Conservation (phyloP, 2,329 filamentous ascomycete genomes). For the Epichloe typhina region DNA sequence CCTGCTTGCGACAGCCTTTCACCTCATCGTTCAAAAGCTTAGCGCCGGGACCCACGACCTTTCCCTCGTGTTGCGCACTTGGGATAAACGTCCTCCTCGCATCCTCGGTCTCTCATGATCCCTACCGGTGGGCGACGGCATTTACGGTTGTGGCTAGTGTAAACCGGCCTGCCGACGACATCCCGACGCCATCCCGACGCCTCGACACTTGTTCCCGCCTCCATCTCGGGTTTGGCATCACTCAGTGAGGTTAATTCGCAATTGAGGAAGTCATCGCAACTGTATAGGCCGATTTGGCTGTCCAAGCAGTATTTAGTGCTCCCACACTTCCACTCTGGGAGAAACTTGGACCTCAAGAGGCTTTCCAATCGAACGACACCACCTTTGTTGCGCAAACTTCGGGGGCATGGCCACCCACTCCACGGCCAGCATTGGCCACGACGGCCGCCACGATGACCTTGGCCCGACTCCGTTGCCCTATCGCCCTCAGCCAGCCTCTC, state of each 20-base stretch:
- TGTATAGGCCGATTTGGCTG: not conserved
- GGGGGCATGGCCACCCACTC: slow-evolving; percentile 20
- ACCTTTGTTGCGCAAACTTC: not conserved
- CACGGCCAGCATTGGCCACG: slow-evolving; percentile 13
- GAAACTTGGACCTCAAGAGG: not conserved
- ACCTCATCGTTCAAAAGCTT: not conserved
- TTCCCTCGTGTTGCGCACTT: not conserved
- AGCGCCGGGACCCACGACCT: not conserved
- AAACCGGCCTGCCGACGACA: not conserved
- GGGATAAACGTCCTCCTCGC: not conserved
- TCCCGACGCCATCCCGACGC: not conserved
- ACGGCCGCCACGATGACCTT: slow-evolving; percentile 17
- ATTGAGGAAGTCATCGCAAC: not conserved
- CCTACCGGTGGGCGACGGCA: not conserved
- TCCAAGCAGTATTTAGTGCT: not conserved
- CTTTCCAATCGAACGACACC: not conserved
- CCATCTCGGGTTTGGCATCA: not conserved
- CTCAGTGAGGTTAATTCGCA: not conserved
- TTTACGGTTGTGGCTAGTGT: not conserved
- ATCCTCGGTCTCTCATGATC: not conserved
- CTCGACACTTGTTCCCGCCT: not conserved
- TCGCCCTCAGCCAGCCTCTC: slow-evolving; percentile 51
- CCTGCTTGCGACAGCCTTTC: not conserved
- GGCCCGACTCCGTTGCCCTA: slow-evolving; percentile 21
- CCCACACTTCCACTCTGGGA: not conserved